Conservation (phyloP, 768 basidiomycete species). For the Russula emetica region DNA sequence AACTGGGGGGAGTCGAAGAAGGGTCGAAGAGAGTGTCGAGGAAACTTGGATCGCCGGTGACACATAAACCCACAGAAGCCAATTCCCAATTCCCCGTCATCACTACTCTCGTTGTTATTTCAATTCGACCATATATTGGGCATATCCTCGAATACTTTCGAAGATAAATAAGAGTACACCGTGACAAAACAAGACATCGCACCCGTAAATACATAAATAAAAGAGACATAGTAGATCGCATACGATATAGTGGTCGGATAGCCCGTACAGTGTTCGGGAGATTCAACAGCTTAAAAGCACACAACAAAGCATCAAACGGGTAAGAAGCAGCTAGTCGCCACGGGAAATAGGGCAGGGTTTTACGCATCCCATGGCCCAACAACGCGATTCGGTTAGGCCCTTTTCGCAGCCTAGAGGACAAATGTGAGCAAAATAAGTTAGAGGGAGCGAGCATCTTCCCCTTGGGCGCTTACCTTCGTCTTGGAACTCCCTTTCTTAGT, state of each 20-base stretch:
- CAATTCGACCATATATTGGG: background rate
- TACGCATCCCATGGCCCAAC: background rate
- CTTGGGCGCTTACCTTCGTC: conserved; percentile 9
- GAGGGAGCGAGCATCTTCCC: background rate
- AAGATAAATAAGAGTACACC: conserved; percentile 18
- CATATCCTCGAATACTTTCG: conserved; percentile 6
- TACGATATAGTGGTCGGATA: conserved; percentile 9
- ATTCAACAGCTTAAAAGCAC: conserved; percentile 11
- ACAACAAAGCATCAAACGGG: conserved; percentile 5
- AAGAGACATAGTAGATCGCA: conserved; percentile 13
- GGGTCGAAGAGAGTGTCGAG: no score
- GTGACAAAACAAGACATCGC: conserved; percentile 19
- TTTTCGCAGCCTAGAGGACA: conserved; percentile 6
- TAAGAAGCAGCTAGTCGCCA: background rate
- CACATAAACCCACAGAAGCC: background rate
- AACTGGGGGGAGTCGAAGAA: background rate
- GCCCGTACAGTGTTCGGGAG: conserved; percentile 12
- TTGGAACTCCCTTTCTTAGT: conserved; percentile 31
- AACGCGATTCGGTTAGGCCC: conserved; percentile 3
- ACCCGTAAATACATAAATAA: conserved; percentile 26
- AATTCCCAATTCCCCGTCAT: background rate
- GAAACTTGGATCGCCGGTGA: no score
- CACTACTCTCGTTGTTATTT: background rate
- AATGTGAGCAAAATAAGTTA: background rate
- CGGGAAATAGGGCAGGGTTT: background rate